Evolutionary conservation across 805 yeast genomes (phyloP), one percentile per base, ranked within the genome.

Genomic region (Candida krabiensis): DNA sequence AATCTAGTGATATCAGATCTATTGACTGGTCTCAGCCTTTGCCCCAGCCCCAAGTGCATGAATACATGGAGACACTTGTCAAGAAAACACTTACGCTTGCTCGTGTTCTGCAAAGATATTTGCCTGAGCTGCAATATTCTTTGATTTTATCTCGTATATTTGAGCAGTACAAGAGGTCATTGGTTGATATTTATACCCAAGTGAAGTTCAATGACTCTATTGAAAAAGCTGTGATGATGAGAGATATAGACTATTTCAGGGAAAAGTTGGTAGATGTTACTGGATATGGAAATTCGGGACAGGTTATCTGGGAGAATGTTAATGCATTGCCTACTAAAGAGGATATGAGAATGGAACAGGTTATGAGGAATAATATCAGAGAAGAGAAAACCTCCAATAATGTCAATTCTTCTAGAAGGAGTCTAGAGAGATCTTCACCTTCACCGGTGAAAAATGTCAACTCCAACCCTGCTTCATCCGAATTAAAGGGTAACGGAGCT

Each of bases 41-140:
- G 3, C 56, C 61, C 6, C 64, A 61, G 7, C 69, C 64, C 11
- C 75, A 71, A 35, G 78, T 79, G 30, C 83, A 81, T 52, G 64
- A 58, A 23, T 84, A 81, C 53, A 82, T 84, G 86, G 80, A 73
- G 40, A 70, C 72, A 2, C 58, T 84, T 27, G 80, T 82, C 30
- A 80, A 77, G 46, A 89, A 84, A 41, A 80, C 87, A 0, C 51
- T 69, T n/a, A 78, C 84, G 0, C 79, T 85, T 19, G 67, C 80
- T 2, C 73, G 77, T 42, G 82, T 80, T 5, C 64, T 83, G 19
- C 71, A 70, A 28, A 73, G 76, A 42, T 79, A 80, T 52, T 61
- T 84, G 27, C 78, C 84, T 0, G 70, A 69, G 33, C 46, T 61
- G 13, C 77, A 76, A 38, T 70, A 71, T 44, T 51, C 73, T 5